Base-by-base conservation (phyloP, 768 basidiomycete genomes). In the Clitopilus passeckerianus region DNA sequence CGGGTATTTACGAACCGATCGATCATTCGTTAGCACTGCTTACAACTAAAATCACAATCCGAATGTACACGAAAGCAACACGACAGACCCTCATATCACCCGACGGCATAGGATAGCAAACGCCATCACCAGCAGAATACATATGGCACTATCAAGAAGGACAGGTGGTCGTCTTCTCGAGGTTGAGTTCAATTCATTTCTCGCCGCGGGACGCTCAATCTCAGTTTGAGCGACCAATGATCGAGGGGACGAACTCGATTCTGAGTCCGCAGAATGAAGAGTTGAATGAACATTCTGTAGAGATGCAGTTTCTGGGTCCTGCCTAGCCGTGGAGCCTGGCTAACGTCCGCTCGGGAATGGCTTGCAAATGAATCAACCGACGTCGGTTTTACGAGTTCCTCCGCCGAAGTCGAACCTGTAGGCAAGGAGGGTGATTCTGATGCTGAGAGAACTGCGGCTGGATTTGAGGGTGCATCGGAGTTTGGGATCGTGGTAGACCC, bases 91-190 rank as follows among this genome's bases (percentile, higher is more conserved):
- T 69, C 69, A 84, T 53, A 77, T 71, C 56, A 82, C 71, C 67
- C 89, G 78, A 60, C 86, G 80, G 64, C 82, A 89, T 53, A 92
- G 74, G 43, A 93, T 78, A 34, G 83, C 86, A 65, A 87, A 81
- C 53, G 86, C 79, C 59, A 91, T 71, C 14, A 87, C 86, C 9
- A 92, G 73, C 20, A 90, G 75, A 53, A 91, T 77, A 69, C 87
- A 86, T 60, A 93, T 92, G 27, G 86, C 84, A 10, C 83, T 83
- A 70, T 92, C 91, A 33, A 93, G 75, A 22, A 90, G 71, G 23
- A 90, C 67, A 22, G 89, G 89, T 22, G 89, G 84, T 59, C 74
- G 77, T 37, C 41, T 60, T 46, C 54, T 53, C 34, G 33, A 34
- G 8, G 44, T 34, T 7, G 23, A 70, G 65, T 33, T 63, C 61